These are phyloP conservation scores for Tephrocybe sp. DNA, from an alignment of 768 basidiomycete species.

Conservation along the genomic window DNA sequence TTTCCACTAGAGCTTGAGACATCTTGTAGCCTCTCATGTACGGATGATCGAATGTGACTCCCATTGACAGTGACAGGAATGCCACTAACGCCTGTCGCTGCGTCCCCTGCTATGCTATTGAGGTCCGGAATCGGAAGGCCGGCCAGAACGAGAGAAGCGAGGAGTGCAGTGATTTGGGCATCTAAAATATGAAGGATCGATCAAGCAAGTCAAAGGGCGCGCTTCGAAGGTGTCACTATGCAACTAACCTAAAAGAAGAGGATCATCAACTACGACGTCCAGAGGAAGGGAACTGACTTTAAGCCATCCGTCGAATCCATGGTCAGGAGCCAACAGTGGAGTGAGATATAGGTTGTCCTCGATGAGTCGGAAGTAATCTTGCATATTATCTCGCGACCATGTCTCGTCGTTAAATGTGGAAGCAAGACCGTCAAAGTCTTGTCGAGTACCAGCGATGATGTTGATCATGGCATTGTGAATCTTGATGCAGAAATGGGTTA, in stretches of 20 bases:
- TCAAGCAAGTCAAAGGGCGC: not conserved
- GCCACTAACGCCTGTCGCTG: slow-evolving; percentile 18
- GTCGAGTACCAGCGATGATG: slow-evolving; percentile 22
- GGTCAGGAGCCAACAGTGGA: slow-evolving; percentile 18
- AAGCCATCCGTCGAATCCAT: slow-evolving; percentile 31
- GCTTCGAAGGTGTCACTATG: not conserved
- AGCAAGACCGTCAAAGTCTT: slow-evolving; percentile 27
- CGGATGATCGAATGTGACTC: slow-evolving; percentile 24
- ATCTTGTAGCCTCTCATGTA: slow-evolving; percentile 22
- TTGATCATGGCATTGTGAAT: slow-evolving; percentile 31
- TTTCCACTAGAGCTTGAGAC: slow-evolving; percentile 17
- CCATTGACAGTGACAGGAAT: slow-evolving; percentile 24
- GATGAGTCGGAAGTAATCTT: slow-evolving; percentile 27
- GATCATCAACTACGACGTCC: slow-evolving; percentile 18
- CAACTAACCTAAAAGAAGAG: slow-evolving; percentile 22
- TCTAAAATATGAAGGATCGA: slow-evolving; percentile 20
- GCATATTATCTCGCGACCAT: slow-evolving; percentile 30
- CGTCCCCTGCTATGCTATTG: slow-evolving; percentile 22
- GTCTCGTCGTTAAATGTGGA: slow-evolving; percentile 24
- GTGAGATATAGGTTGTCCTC: slow-evolving; percentile 25
- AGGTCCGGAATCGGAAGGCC: slow-evolving; percentile 22
- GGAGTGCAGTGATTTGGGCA: slow-evolving; percentile 21
- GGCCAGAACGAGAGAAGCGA: slow-evolving; percentile 15
- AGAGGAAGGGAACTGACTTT: slow-evolving; percentile 24
- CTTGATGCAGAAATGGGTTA: slow-evolving; percentile 6